Percentiles rank a stretch among this genome's conserved stretches.
phyloP scores from a whole-genome alignment of 495 filamentous ascomycete genomes.

The Penicillium bialowiezense region DNA sequence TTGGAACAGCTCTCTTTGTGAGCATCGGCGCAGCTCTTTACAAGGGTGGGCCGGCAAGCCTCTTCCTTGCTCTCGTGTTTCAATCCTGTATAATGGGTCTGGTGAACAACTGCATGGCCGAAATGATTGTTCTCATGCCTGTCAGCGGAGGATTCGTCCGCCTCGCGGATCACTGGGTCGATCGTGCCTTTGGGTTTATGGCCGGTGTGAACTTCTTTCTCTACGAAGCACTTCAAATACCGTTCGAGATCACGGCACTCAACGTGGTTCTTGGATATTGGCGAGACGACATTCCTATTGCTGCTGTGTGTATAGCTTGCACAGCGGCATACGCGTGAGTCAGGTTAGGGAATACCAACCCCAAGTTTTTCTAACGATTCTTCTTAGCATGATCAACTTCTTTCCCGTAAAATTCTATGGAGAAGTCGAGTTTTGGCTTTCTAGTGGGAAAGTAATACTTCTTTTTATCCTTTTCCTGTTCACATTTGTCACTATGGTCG shows the following conservation, averaged over 20 bases:
- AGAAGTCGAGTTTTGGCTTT: conserved; percentile 64
- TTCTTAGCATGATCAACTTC: conserved; percentile 21
- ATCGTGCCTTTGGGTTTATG: conserved; percentile 55
- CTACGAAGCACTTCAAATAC: conserved; percentile 54
- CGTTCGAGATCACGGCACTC: conserved; percentile 69
- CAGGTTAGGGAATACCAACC: no score
- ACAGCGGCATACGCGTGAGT: conserved; percentile 40
- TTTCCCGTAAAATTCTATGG: conserved; percentile 65
- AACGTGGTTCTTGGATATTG: conserved; percentile 68
- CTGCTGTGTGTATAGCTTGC: conserved; percentile 53
- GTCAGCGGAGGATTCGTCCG: conserved; percentile 76
- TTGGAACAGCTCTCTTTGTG: conserved; percentile 72
- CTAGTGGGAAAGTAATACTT: conserved; percentile 64
- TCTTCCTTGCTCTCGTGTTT: conserved; percentile 68
- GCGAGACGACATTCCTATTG: conserved; percentile 60
- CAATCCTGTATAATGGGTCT: conserved; percentile 16
- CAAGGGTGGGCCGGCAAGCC: conserved; percentile 66
- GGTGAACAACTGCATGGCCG: conserved; percentile 46
- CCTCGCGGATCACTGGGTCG: conserved; percentile 79
- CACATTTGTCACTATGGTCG: conserved; percentile 58
- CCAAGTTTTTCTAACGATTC: no score
- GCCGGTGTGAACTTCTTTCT: conserved; percentile 68
- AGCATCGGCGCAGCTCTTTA: conserved; percentile 65
- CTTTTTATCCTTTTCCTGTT: conserved; percentile 53
- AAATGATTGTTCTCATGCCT: conserved; percentile 77